Evolutionary conservation across 495 filamentous ascomycete species (phyloP).

Genomic region (Neurospora hispaniola): DNA sequence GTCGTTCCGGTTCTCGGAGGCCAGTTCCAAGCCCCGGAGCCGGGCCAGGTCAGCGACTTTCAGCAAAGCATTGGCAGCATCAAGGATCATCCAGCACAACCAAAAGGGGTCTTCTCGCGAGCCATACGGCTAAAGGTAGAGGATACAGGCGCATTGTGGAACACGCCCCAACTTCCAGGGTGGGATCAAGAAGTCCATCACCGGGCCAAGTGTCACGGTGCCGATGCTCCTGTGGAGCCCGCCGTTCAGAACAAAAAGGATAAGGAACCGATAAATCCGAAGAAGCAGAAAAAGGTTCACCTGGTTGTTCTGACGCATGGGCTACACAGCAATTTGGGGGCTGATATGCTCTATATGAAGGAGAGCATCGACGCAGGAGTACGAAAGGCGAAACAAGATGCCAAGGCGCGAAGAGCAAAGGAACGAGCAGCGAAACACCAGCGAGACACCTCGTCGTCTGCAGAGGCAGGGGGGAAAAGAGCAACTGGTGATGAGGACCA

Average conservation of each 20-base stretch:
- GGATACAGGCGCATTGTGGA: constrained; percentile 84
- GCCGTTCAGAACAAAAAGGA: not conserved
- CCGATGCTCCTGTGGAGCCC: constrained; percentile 12
- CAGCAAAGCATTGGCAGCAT: constrained; percentile 39
- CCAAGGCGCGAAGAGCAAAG: constrained; percentile 43
- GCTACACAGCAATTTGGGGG: constrained; percentile 90
- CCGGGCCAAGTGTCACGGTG: constrained; percentile 21
- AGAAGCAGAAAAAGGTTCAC: constrained; percentile 64
- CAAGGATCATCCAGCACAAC: constrained; percentile 36
- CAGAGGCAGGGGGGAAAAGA: constrained; percentile 31
- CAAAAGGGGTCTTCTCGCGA: constrained; percentile 67
- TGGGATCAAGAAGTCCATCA: constrained; percentile 36
- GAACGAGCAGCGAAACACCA: constrained; percentile 21
- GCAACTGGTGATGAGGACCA: not conserved
- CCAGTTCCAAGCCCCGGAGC: constrained; percentile 34
- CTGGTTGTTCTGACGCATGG: constrained; percentile 91
- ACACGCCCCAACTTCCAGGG: constrained; percentile 68
- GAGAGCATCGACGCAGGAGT: constrained; percentile 86
- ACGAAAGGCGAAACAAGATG: constrained; percentile 53
- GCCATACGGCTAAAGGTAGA: constrained; percentile 70
- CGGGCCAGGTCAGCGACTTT: constrained; percentile 66
- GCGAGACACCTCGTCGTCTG: constrained; percentile 28
- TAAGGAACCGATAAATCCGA: constrained; percentile 9
- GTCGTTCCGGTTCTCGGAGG: constrained; percentile 34
- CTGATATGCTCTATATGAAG: constrained; percentile 95